Evolutionary conservation across 1,139 yeast species (phyloP).

Genomic region (Zygosaccharomyces sapae): DNA sequence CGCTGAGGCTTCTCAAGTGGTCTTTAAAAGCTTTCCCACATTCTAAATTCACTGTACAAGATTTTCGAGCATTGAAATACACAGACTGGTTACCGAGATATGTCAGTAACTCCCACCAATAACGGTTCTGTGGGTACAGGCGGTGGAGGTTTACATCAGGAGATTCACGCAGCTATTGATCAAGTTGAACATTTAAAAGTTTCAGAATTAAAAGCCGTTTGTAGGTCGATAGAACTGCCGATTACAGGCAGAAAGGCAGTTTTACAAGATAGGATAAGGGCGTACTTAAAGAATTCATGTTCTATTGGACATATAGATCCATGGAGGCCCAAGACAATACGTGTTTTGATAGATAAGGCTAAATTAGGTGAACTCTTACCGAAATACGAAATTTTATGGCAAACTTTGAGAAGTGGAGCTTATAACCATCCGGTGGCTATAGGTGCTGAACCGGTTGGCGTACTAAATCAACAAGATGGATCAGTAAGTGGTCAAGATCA

Average conservation of each 20-base stretch:
- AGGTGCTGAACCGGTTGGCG: conserved; percentile 21
- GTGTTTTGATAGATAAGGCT: conserved; percentile 43
- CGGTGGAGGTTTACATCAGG: conserved; percentile 24
- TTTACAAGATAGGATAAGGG: conserved; percentile 44
- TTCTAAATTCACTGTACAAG: not conserved
- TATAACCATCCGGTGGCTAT: conserved; percentile 24
- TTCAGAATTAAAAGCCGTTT: conserved; percentile 43
- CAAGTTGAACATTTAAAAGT: conserved; percentile 30
- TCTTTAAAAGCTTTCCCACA: not conserved
- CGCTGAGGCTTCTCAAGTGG: not conserved
- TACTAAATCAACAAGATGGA: conserved; percentile 10
- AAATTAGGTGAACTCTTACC: conserved; percentile 41
- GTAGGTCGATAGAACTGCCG: conserved; percentile 45
- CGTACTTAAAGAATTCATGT: conserved; percentile 38
- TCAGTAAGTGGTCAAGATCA: conserved; percentile 18
- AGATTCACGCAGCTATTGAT: conserved; percentile 25
- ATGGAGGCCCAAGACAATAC: conserved; percentile 43
- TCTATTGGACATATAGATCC: conserved; percentile 41
- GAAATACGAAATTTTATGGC: conserved; percentile 35
- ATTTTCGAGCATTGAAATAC: not conserved
- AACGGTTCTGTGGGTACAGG: conserved; percentile 9
- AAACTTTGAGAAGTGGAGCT: conserved; percentile 22
- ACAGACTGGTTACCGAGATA: not conserved
- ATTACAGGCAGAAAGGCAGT: conserved; percentile 51
- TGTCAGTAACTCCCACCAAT: conserved; percentile 7